phyloP scores from a whole-genome alignment of 208 protist genomes.

The Trypanosoma scelopori region DNA sequence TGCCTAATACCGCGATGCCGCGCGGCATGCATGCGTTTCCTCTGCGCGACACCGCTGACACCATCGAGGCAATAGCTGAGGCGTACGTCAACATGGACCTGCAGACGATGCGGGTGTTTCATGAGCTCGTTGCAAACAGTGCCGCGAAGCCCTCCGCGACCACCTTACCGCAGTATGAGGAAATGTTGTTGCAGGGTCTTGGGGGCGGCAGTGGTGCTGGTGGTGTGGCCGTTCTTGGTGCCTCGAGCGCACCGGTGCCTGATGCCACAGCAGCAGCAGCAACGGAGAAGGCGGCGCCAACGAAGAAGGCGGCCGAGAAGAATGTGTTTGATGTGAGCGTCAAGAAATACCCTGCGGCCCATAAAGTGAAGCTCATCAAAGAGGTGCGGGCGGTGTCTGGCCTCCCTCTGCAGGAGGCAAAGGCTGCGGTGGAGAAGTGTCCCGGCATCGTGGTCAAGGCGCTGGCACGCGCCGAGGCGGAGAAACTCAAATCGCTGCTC shows the following conservation, averaged over 20 bases:
- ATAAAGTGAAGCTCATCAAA: slow-evolving; percentile 45
- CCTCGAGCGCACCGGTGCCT: neutral
- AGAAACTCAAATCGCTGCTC: slow-evolving; percentile 37
- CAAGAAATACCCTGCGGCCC: slow-evolving; percentile 24
- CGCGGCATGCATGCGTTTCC: slow-evolving; percentile 45
- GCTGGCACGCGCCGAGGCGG: slow-evolving; percentile 29
- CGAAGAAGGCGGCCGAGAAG: slow-evolving; percentile 30
- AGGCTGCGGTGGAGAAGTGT: slow-evolving; percentile 33
- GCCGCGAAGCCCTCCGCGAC: neutral
- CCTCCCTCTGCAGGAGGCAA: slow-evolving; percentile 33
- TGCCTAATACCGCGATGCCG: slow-evolving; percentile 43
- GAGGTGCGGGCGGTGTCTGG: slow-evolving; percentile 35
- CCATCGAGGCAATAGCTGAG: slow-evolving; percentile 62
- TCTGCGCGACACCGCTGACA: slow-evolving; percentile 42
- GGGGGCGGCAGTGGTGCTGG: neutral
- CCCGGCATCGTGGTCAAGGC: slow-evolving; percentile 30
- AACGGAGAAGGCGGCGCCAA: slow-evolving; percentile 4
- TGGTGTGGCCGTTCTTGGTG: neutral
- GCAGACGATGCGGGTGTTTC: slow-evolving; percentile 37
- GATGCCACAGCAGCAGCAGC: neutral
- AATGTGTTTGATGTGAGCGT: slow-evolving; percentile 30
- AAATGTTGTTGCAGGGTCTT: slow-evolving; percentile 12
- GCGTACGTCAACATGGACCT: slow-evolving; percentile 74
- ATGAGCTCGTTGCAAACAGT: slow-evolving; percentile 21
- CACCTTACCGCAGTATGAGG: slow-evolving; percentile 19